These are phyloP conservation scores for Colletotrichum brevisporum DNA, from an alignment of 2,329 filamentous ascomycete species.

Conservation along the genomic window DNA sequence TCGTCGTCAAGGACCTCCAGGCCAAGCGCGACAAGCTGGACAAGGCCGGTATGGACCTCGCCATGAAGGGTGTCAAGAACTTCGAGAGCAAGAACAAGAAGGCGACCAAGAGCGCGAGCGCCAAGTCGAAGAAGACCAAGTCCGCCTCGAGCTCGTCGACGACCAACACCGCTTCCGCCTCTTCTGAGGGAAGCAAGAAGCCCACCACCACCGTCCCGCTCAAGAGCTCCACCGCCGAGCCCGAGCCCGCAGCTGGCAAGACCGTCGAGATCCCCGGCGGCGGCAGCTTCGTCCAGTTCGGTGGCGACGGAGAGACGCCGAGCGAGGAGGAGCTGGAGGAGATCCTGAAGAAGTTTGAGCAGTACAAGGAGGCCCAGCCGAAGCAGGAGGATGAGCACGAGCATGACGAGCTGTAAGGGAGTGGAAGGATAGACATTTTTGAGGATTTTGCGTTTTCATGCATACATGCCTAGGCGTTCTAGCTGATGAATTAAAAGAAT, in stretches of 20 bases:
- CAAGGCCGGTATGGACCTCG: conserved; percentile 77
- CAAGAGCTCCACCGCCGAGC: conserved; percentile 34
- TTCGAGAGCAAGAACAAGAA: conserved; percentile 64
- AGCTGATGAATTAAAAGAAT: conserved; percentile 22
- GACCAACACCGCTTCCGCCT: conserved; percentile 49
- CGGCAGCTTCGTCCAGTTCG: conserved; percentile 49
- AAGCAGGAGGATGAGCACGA: conserved; percentile 45
- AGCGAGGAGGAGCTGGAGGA: conserved; percentile 66
- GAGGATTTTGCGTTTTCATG: conserved; percentile 16
- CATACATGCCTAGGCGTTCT: conserved; percentile 32
- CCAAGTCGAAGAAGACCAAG: conserved; percentile 58
- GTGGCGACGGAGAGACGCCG: conserved; percentile 47
- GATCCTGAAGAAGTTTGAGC: conserved; percentile 57
- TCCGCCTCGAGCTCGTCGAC: conserved; percentile 59
- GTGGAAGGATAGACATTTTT: background rate
- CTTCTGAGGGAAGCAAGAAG: conserved; percentile 49
- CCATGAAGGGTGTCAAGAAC: conserved; percentile 76
- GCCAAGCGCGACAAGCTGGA: conserved; percentile 79
- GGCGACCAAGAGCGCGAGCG: conserved; percentile 53
- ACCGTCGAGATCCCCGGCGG: conserved; percentile 58
- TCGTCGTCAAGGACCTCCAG: conserved; percentile 80
- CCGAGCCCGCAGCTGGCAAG: conserved; percentile 50
- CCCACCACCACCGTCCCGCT: conserved; percentile 54
- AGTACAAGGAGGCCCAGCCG: conserved; percentile 44
- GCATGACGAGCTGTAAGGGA: conserved; percentile 54